Evolutionary conservation across 768 basidiomycete species (phyloP).

Genomic region (Hemileccinum impolitum): DNA sequence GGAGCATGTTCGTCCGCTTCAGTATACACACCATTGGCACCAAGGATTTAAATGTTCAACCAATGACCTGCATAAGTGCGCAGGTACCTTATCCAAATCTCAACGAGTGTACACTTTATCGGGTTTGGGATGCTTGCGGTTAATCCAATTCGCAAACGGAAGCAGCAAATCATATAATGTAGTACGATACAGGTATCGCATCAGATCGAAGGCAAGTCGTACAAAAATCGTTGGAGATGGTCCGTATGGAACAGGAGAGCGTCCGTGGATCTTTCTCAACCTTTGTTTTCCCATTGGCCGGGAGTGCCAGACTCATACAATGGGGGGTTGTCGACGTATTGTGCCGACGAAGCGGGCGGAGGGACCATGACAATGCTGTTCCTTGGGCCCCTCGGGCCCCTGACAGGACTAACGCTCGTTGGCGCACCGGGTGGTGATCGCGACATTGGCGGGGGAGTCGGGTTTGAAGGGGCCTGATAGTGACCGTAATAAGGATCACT

Average conservation of each 20-base stretch:
- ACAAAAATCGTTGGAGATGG: slow-evolving; percentile 6
- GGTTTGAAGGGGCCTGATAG: slow-evolving; percentile 15
- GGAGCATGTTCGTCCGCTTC: not conserved
- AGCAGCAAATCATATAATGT: not conserved
- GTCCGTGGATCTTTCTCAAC: slow-evolving; percentile 7
- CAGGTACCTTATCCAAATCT: not conserved
- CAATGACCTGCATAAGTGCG: slow-evolving; percentile 45
- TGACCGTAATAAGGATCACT: slow-evolving; percentile 28
- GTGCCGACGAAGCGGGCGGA: slow-evolving; percentile 9
- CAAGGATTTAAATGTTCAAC: slow-evolving; percentile 69
- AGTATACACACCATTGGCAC: not conserved
- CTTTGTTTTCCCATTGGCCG: slow-evolving; percentile 52
- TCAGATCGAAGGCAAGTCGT: slow-evolving; percentile 7
- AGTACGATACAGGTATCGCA: slow-evolving; percentile 24
- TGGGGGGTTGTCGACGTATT: slow-evolving; percentile 58
- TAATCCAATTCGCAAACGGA: not conserved
- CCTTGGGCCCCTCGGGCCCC: slow-evolving; percentile 40
- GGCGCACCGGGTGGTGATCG: slow-evolving; percentile 32
- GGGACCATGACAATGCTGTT: slow-evolving; percentile 23
- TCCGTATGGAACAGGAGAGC: too few species aligned
- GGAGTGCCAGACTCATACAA: slow-evolving; percentile 55
- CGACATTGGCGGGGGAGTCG: slow-evolving; percentile 31
- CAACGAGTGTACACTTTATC: too few species aligned
- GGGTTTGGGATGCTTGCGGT: too few species aligned
- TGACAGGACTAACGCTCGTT: slow-evolving; percentile 38